phyloP scores from a whole-genome alignment of 768 basidiomycete species.

The Arthromyces matolae region DNA sequence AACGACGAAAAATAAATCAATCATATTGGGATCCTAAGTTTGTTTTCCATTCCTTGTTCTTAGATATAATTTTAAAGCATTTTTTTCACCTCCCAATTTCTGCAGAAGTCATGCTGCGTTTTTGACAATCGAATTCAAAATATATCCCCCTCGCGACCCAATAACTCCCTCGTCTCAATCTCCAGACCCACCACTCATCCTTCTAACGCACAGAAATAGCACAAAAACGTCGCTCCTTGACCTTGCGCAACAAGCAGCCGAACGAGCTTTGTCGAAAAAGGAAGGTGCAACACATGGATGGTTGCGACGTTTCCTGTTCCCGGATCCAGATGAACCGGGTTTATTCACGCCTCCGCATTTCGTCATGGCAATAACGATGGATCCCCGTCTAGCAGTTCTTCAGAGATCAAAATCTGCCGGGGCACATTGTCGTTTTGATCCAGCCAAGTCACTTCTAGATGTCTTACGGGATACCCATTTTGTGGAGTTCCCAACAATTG shows the following conservation, averaged over 20 bases:
- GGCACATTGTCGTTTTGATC: constrained; percentile 58
- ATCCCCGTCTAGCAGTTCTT: constrained; percentile 29
- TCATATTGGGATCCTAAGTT: constrained; percentile 83
- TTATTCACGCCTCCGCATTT: constrained; percentile 55
- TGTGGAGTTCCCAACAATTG: constrained; percentile 81
- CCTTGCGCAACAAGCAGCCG: constrained; percentile 35
- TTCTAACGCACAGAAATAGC: constrained; percentile 65
- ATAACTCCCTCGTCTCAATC: constrained; percentile 36
- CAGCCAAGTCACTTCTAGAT: constrained; percentile 39
- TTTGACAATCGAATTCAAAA: constrained; percentile 70
- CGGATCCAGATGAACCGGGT: constrained; percentile 53
- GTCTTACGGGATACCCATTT: constrained; percentile 62
- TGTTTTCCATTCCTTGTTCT: constrained; percentile 24
- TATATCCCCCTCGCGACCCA: constrained; percentile 51
- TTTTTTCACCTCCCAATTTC: neutral
- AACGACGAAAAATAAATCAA: constrained; percentile 69
- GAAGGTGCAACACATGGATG: constrained; percentile 47
- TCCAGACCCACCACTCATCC: constrained; percentile 38
- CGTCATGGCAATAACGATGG: constrained; percentile 48
- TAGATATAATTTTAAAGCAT: constrained; percentile 8
- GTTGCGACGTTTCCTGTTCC: constrained; percentile 49
- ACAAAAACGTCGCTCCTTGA: constrained; percentile 46
- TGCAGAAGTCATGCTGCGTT: constrained; percentile 62
- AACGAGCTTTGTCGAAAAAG: constrained; percentile 24
- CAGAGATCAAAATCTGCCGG: constrained; percentile 22